These are phyloP conservation scores for Mitragyna speciosa DNA, from an alignment of 257 asterid genomes.

Conservation along the genomic window DNA sequence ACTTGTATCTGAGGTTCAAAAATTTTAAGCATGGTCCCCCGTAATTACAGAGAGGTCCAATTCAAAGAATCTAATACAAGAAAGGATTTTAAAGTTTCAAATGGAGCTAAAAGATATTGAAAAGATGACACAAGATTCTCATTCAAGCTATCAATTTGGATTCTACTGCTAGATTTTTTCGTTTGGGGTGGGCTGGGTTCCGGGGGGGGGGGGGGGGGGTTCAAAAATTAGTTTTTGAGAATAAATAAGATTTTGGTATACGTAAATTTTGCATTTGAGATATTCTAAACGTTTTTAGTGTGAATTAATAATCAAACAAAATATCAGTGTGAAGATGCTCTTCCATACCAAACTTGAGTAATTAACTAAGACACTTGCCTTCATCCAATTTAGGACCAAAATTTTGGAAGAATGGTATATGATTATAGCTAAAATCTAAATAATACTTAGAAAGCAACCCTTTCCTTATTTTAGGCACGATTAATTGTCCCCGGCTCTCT, in stretches of 20 bases:
- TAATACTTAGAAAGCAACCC: neutral
- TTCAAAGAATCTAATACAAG: slow-evolving; percentile 5
- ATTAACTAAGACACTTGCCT: too few species aligned
- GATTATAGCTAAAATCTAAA: neutral
- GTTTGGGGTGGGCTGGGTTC: too few species aligned
- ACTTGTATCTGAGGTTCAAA: neutral
- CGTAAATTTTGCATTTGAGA: neutral
- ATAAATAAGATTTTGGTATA: neutral
- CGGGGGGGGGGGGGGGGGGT: too few species aligned
- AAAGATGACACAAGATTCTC: neutral
- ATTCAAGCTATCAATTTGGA: neutral
- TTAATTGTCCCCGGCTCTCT: neutral
- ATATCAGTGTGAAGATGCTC: too few species aligned
- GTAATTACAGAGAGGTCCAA: neutral
- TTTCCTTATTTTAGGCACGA: too few species aligned
- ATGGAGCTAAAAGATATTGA: neutral
- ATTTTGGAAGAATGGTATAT: too few species aligned
- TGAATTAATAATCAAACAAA: too few species aligned
- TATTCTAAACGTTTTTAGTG: neutral
- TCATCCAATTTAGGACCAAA: too few species aligned
- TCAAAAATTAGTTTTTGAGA: neutral
- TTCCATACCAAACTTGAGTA: too few species aligned
- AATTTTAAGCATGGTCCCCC: slow-evolving; percentile 2
- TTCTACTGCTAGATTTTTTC: neutral
- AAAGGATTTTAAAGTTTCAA: neutral